Evolutionary conservation across 305 asterid genomes (phyloP), one percentile per base, ranked within the genome.

Genomic region (Plantago lanceolata): DNA sequence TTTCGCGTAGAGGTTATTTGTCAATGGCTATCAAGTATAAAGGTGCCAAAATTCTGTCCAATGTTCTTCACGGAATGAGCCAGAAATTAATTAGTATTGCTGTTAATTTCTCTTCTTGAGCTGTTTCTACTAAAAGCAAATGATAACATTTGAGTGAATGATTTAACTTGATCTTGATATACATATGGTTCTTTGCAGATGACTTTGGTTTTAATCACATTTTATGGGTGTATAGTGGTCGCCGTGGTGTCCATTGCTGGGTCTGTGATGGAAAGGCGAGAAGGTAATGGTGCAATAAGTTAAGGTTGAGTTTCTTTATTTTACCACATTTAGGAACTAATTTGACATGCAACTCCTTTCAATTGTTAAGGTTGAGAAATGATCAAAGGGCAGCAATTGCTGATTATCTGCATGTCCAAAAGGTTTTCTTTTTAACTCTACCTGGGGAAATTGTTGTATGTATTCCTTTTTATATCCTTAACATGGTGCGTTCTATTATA

Each of bases 181-280:
- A 43, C 59, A 14, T 53, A 52, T 75, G 62, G 65, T 64, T 65
- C 61, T 69, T 2, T 49, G 68, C 84, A 92, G 98, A 89, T 75
- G 97, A 92, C 76, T 92, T 92, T 74, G 97, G 96, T 44, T 89
- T 87, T 78, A 79, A 78, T 65, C 97, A 92, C 81, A 82, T 89
- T 67, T 83, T 92, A 56, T 92, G 98, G 98, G 98, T 89, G 55
- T 92, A 84, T 68, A 92, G 97, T 78, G 96, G 98, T 7, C 84
- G 98, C 26, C 96, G 97, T 79, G 98, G 98, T 72, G 98, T 92
- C 70, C 97, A 89, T 75, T 92, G 96, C 69, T 92, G 97, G 98
- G 98, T 92, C 62, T 92, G 98, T 75, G 98, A 92, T 75, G 88
- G 88, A 61, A 92, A 82, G 76, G 97, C 96, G 7, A 82, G 97